Evolutionary conservation across 2,329 filamentous ascomycete species (phyloP), one percentile per base, ranked within the genome.

Genomic region (Helotiales sp.): DNA sequence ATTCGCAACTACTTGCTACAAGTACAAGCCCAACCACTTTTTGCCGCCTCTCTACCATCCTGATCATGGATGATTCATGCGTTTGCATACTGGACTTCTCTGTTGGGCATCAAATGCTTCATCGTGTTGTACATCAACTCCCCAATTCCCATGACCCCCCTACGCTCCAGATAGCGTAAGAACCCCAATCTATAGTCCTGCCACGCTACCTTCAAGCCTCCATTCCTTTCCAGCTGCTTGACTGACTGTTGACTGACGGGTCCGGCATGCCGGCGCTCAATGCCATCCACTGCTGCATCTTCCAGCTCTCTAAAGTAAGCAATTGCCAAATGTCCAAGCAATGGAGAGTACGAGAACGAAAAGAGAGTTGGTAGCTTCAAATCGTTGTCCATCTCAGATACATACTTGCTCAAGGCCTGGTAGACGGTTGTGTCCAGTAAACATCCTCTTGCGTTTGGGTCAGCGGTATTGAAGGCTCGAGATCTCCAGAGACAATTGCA

Each of bases 401-500:
- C 70, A 67, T 87, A 87, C 6, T 66, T 65, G 6, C 75, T 72
- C 34, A 87, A 73, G 2, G 68, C 67, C 8, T 74, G 67, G 13
- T 82, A 74, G 1, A 85, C 75, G 0, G 74, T n/a, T 2, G 68
- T 33, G 1, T 77, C 73, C 51, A 84, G 74, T 8, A 82, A 71
- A 63, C 83, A 82, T 3, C 81, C 83, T 15, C 79, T 66, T 2
- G 81, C 77, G 65, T 85, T 84, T n/a, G 80, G 75, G 63, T 93
- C 89, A 1, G 77, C 76, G 12, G 76, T 75, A 57, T 84, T 84
- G 58, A 96, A 87, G 1, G 88, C 91, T 12, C 87, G 83, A 22
- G 84, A 83, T 8, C 90, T 83, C 91, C 91, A 96, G 47, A 95
- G 72, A 51, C 89, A 85, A 70, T 96, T 96, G 76, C 90, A 93